phyloP scores from a whole-genome alignment of 345 rosid species.

The Excoecaria cochinchinensis region DNA sequence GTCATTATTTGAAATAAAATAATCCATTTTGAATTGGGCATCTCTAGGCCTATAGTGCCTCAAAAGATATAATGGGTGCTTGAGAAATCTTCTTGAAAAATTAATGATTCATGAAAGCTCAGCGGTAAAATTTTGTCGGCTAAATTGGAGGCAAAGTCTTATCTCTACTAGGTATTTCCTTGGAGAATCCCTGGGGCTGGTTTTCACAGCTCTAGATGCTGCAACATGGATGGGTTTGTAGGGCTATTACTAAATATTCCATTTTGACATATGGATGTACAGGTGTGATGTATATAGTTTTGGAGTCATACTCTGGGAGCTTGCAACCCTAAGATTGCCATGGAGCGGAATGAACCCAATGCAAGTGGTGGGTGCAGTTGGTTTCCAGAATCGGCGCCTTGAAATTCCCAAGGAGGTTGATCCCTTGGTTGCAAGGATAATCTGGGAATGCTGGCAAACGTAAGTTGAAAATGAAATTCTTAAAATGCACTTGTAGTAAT shows the following conservation, averaged over 20 bases:
- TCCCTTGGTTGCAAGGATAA: slow-evolving; percentile 83
- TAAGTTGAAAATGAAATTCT: slow-evolving; percentile 35
- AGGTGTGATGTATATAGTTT: slow-evolving; percentile 99
- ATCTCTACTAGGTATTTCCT: neutral
- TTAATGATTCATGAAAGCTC: neutral
- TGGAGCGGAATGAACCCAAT: slow-evolving; percentile 99
- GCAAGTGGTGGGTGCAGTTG: slow-evolving; percentile 99
- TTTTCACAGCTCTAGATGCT: neutral
- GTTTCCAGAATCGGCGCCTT: slow-evolving; percentile 94
- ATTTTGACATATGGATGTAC: slow-evolving; percentile 21
- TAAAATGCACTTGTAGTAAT: neutral
- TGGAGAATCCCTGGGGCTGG: neutral
- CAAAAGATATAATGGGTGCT: neutral
- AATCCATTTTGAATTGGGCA: neutral
- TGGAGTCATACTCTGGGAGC: slow-evolving; percentile 98
- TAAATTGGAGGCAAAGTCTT: neutral
- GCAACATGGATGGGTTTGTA: neutral
- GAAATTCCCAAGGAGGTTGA: slow-evolving; percentile 95
- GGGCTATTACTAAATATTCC: neutral
- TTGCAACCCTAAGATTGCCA: slow-evolving; percentile 79
- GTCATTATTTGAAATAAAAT: neutral
- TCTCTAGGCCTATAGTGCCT: too few relatives aligned
- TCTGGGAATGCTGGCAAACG: slow-evolving; percentile 96
- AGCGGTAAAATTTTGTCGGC: neutral
- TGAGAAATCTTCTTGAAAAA: neutral